Conservation (phyloP, 2,329 filamentous ascomycete species). For the Clonostachys byssicola region DNA sequence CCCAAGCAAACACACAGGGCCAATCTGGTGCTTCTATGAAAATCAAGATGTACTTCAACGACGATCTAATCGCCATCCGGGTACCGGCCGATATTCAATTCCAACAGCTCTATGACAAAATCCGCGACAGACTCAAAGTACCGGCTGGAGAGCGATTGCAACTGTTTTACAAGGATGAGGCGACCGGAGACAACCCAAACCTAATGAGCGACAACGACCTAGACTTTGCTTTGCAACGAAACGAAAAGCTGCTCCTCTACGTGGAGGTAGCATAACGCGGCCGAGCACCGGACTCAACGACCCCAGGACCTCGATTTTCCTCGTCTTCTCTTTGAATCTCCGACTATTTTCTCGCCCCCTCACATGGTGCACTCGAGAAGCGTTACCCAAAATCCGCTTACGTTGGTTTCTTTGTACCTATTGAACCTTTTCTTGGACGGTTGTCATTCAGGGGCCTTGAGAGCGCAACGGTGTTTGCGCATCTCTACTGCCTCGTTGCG, state of each 20-base stretch:
- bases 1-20: not conserved
- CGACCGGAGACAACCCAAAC: constrained; percentile 67
- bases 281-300: not conserved
- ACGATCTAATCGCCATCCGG: constrained; percentile 87
- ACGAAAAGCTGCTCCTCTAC: constrained; percentile 81
- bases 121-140: constrained; percentile 79
- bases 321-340: not conserved
- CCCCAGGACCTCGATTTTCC: not conserved
- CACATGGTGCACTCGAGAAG: no score
- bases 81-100: constrained; percentile 79
- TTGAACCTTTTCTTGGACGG: no score
- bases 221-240: constrained; percentile 73
- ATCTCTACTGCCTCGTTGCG: no score
- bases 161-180: constrained; percentile 84
- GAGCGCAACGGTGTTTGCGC: no score
- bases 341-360: not conserved
- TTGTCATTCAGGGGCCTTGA: no score
- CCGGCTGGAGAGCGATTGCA: constrained; percentile 64
- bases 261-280: constrained; percentile 47
- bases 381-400: not conserved
- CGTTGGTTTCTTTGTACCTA: not conserved
- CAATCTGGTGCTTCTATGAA: constrained; percentile 58
- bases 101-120: constrained; percentile 75
- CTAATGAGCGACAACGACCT: constrained; percentile 79
- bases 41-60: constrained; percentile 91